phyloP scores from a whole-genome alignment of 768 basidiomycete genomes.

The Mycena albidolilacea region DNA sequence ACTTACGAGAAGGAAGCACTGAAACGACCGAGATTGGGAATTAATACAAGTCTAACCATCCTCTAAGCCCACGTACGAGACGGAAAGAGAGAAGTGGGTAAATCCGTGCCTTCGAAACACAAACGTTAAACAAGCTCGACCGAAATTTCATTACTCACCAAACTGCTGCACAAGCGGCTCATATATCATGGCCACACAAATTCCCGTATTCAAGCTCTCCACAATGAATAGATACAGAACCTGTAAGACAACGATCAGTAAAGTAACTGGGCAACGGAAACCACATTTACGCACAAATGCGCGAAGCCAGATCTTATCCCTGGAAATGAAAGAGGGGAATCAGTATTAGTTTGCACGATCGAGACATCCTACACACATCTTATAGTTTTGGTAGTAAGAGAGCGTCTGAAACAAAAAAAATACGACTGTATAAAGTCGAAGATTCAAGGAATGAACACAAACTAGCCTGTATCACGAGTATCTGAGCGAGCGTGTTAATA shows the following conservation, averaged over 20 bases:
- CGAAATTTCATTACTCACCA: not conserved
- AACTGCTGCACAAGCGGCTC: not conserved
- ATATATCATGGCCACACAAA: not conserved
- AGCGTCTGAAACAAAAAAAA: not conserved
- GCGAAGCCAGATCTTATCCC: not conserved
- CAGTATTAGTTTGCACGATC: not conserved
- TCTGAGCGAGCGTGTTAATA: not conserved
- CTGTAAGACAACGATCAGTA: not conserved
- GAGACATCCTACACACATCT: not conserved
- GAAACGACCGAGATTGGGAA: not conserved
- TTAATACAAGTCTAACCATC: not conserved
- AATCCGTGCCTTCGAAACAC: not conserved
- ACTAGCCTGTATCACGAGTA: not conserved
- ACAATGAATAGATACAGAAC: not conserved
- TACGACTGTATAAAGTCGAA: not conserved
- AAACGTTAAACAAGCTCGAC: not conserved
- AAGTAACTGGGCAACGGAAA: not conserved
- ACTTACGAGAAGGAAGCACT: constrained; percentile 11
- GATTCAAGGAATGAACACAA: not conserved
- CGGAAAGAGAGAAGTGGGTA: not conserved
- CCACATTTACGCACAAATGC: not conserved
- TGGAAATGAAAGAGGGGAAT: not conserved
- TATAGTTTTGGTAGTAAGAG: not conserved
- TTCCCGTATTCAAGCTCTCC: not conserved
- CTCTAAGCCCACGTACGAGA: not conserved